Evolutionary conservation across 177 flowering plant genomes (phyloP).

Genomic region (Vitis hybrid): DNA sequence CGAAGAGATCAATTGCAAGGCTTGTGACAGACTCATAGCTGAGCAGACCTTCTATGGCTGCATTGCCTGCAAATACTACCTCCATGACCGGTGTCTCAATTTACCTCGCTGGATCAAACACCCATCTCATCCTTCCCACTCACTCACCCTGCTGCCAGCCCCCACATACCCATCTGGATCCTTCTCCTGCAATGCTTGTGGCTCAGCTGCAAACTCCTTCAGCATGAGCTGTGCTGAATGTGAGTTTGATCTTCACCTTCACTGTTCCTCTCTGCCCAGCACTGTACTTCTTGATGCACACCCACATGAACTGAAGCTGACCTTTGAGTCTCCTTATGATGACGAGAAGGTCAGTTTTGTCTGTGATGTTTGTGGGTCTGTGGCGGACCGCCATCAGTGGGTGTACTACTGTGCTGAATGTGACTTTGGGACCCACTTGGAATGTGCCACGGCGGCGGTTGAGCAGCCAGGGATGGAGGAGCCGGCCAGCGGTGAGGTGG

Average conservation of each 20-base stretch:
- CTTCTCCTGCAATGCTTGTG: conserved; percentile 10
- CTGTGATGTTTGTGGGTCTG: conserved; percentile 15
- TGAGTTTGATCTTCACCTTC: conserved; percentile 18
- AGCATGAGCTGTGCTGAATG: conserved; percentile 9
- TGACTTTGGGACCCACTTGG: conserved; percentile 18
- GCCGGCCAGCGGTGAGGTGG: too few species aligned
- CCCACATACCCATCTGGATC: conserved; percentile 6
- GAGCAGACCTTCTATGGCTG: conserved; percentile 5
- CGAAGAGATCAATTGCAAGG: neutral
- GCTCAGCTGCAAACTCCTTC: conserved; percentile 3
- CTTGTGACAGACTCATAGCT: neutral
- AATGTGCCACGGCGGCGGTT: neutral
- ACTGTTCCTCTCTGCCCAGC: conserved; percentile 12
- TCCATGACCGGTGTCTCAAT: conserved; percentile 12
- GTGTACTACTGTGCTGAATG: conserved; percentile 16
- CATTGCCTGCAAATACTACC: conserved; percentile 16
- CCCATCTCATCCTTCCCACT: conserved; percentile 15
- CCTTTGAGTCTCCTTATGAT: neutral
- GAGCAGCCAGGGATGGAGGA: neutral
- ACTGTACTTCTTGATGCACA: conserved; percentile 2
- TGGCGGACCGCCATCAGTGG: neutral
- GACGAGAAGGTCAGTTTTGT: neutral
- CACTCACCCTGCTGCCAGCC: conserved; percentile 13
- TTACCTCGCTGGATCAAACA: conserved; percentile 4
- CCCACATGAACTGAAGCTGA: conserved; percentile 13